Conservation (phyloP, 495 filamentous ascomycete genomes). For the Aspergillus nanangensis region DNA sequence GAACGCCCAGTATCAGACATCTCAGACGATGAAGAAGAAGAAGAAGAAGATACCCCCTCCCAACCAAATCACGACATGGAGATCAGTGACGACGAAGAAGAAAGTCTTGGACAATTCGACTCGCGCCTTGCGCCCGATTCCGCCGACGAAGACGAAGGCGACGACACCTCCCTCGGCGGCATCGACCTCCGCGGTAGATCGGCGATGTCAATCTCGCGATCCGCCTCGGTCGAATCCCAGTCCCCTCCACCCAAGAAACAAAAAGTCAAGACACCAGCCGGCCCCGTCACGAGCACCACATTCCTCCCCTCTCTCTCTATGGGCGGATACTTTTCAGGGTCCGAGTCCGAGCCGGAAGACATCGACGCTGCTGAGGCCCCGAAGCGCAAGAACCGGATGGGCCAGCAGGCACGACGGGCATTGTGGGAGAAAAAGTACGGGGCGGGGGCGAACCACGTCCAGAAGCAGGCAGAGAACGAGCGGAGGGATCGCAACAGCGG, state of each 20-base stretch:
- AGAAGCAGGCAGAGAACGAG: constrained; percentile 26
- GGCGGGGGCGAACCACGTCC: constrained; percentile 67
- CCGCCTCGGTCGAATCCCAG: constrained; percentile 22
- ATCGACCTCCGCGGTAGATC: constrained; percentile 13
- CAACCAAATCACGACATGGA: constrained; percentile 11
- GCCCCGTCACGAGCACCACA: constrained; percentile 54
- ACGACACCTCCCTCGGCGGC: constrained; percentile 15
- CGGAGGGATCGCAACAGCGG: constrained; percentile 36
- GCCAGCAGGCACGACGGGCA: constrained; percentile 78
- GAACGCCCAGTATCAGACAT: constrained; percentile 1
- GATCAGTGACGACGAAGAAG: constrained; percentile 1
- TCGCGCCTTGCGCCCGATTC: constrained; percentile 52
- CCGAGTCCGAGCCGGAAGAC: constrained; percentile 58
- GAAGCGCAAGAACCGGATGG: constrained; percentile 74
- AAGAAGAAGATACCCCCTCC: constrained; percentile 8
- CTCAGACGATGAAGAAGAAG: constrained; percentile 8
- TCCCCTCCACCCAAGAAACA: constrained; percentile 39
- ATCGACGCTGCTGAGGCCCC: constrained; percentile 31
- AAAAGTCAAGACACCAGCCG: constrained; percentile 30
- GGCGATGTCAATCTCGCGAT: constrained; percentile 35
- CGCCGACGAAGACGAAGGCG: constrained; percentile 42
- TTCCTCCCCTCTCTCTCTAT: constrained; percentile 84
- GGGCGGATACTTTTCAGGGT: constrained; percentile 90
- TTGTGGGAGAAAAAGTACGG: constrained; percentile 94
- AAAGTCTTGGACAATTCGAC: constrained; percentile 42